Evolutionary conservation across 306 rosid species (phyloP).

Genomic region (Trifolium fragiferum): DNA sequence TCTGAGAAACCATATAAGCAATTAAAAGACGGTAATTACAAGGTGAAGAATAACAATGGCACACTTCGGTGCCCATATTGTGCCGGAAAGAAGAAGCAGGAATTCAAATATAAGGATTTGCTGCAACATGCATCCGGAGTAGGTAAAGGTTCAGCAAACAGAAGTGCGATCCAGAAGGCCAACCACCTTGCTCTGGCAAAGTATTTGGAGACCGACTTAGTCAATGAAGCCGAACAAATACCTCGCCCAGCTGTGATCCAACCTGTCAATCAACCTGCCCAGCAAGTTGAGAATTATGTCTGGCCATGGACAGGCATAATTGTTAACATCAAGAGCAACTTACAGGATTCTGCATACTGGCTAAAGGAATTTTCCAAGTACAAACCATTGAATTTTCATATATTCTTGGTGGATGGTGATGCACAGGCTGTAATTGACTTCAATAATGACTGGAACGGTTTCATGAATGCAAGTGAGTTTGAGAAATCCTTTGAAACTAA

Average conservation of each 20-base stretch:
- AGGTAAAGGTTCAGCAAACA: conserved; percentile 88
- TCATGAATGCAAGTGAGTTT: conserved; percentile 70
- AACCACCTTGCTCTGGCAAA: conserved; percentile 90
- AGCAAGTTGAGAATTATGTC: conserved; percentile 65
- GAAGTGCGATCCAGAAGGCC: conserved; percentile 80
- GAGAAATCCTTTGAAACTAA: conserved; percentile 68
- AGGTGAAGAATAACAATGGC: conserved; percentile 72
- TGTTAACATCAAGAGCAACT: conserved; percentile 54
- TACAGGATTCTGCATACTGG: conserved; percentile 65
- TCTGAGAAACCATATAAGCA: conserved; percentile 77
- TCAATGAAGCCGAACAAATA: conserved; percentile 58
- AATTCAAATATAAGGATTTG: conserved; percentile 83
- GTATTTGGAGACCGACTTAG: conserved; percentile 72
- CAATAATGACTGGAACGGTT: conserved; percentile 79
- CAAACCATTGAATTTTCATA: conserved; percentile 56
- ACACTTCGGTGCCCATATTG: conserved; percentile 91
- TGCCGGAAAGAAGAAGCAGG: conserved; percentile 94
- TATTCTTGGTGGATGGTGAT: conserved; percentile 51
- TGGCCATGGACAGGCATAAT: conserved; percentile 98
- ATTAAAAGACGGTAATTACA: conserved; percentile 60
- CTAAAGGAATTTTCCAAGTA: conserved; percentile 58
- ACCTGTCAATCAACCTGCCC: conserved; percentile 48
- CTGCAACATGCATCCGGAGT: conserved; percentile 94
- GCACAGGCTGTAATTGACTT: conserved; percentile 66
- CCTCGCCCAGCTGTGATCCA: conserved; percentile 48